Conservation (phyloP, 306 rosid genomes). For the Lotus japonicus region DNA sequence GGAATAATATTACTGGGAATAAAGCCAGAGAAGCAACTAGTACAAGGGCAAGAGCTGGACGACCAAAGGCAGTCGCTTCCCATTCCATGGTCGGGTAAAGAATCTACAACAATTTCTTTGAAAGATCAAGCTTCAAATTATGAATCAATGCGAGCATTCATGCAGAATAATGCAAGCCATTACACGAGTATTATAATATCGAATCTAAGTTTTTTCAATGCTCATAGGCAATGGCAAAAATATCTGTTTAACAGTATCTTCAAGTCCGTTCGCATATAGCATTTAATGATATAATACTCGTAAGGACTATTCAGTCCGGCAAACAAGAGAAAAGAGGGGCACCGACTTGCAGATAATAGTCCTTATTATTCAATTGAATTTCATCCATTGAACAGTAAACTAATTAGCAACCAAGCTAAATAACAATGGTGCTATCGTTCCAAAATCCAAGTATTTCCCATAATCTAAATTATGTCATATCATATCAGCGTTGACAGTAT, state of each 20-base stretch:
- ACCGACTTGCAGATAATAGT: neutral
- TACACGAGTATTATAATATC: conserved; percentile 1
- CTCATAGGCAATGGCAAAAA: neutral
- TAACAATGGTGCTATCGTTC: neutral
- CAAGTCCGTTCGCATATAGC: neutral
- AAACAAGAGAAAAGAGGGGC: neutral
- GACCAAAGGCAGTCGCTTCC: conserved; percentile 99
- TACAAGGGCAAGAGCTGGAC: conserved; percentile 81
- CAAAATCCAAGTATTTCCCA: neutral
- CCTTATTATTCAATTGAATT: neutral
- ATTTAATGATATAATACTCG: neutral
- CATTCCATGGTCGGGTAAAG: conserved; percentile 83
- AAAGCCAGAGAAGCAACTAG: conserved; percentile 87
- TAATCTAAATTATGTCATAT: neutral
- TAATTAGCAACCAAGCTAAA: neutral
- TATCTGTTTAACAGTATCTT: neutral
- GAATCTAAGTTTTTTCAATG: neutral
- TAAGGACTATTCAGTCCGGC: neutral
- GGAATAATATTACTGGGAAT: conserved; percentile 79
- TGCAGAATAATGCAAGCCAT: neutral
- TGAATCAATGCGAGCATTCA: conserved; percentile 10
- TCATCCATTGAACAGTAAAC: neutral
- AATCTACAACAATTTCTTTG: conserved; percentile 36
- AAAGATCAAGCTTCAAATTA: conserved; percentile 15
- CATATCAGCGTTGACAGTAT: neutral